Evolutionary conservation across 2,329 filamentous ascomycete species (phyloP).

Genomic region (Trichophyton rubrum): DNA sequence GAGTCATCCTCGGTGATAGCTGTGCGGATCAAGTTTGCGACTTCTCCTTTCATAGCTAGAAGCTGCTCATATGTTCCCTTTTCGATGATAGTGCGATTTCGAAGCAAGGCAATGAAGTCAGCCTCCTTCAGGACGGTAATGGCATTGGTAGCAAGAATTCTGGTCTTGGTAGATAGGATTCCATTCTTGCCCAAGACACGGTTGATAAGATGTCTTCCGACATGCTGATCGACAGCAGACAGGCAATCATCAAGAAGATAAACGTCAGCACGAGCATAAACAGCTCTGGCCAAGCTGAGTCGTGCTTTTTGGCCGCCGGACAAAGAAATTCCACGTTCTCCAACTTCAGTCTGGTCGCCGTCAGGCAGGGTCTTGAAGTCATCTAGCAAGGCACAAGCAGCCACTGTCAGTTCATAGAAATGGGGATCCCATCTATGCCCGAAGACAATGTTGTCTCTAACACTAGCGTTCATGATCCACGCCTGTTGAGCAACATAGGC

Average conservation of each 20-base stretch:
- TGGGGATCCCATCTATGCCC: constrained; percentile 85
- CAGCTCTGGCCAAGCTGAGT: constrained; percentile 78
- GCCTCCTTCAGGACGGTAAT: constrained; percentile 83
- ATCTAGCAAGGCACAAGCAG: constrained; percentile 78
- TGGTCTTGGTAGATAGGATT: constrained; percentile 70
- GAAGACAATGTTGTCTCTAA: constrained; percentile 94
- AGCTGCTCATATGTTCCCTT: constrained; percentile 83
- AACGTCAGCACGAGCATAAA: constrained; percentile 92
- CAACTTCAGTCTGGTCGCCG: constrained; percentile 91
- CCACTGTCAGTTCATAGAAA: constrained; percentile 87
- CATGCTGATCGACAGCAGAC: constrained; percentile 96
- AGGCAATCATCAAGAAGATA: constrained; percentile 90
- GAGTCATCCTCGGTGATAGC: constrained; percentile 42
- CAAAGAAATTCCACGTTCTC: constrained; percentile 89
- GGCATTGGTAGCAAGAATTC: constrained; percentile 87
- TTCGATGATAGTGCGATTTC: constrained; percentile 72
- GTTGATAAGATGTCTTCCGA: constrained; percentile 87
- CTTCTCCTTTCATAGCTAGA: constrained; percentile 84
- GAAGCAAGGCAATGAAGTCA: constrained; percentile 74
- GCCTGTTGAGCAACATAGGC: constrained; percentile 88
- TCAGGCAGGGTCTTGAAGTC: constrained; percentile 89
- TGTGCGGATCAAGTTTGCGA: constrained; percentile 71
- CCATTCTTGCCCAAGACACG: constrained; percentile 80
- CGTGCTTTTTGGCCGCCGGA: constrained; percentile 95
- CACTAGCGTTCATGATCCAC: constrained; percentile 97